Evolutionary conservation across 1,139 yeast species (phyloP).

Genomic region (Yarrowia galli): DNA sequence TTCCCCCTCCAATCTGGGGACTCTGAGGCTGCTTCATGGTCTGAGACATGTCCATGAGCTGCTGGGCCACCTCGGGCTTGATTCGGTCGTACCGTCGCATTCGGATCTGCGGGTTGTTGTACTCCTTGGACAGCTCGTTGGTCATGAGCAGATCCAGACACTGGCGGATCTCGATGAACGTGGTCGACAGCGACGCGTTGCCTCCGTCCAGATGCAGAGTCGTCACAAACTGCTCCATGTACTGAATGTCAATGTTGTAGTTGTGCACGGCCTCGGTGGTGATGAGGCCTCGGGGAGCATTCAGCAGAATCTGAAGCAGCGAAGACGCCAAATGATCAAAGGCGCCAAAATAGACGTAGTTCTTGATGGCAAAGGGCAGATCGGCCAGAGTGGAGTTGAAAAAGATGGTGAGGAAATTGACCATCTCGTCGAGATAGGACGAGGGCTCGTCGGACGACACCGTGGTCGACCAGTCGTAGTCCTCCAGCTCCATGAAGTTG

Average conservation of each 20-base stretch:
- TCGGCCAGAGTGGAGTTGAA: conserved; percentile 87
- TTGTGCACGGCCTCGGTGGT: conserved; percentile 61
- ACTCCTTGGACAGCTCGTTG: conserved; percentile 58
- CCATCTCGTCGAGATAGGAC: conserved; percentile 79
- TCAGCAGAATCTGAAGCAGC: conserved; percentile 67
- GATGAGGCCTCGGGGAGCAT: conserved; percentile 47
- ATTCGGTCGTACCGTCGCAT: conserved; percentile 68
- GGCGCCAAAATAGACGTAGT: conserved; percentile 81
- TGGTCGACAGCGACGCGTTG: conserved; percentile 52
- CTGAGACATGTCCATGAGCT: conserved; percentile 50
- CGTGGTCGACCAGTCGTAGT: conserved; percentile 76
- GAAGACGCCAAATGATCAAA: conserved; percentile 84
- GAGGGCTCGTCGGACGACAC: conserved; percentile 67
- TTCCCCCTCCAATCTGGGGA: conserved; percentile 24
- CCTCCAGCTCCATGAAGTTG: conserved; percentile 83
- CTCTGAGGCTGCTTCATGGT: conserved; percentile 34
- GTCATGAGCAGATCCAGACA: conserved; percentile 62
- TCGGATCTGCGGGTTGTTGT: conserved; percentile 61
- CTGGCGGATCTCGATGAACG: conserved; percentile 67
- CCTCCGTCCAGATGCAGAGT: conserved; percentile 52
- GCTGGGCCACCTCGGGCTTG: conserved; percentile 64
- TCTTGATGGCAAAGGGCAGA: conserved; percentile 77
- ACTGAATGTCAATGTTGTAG: conserved; percentile 67
- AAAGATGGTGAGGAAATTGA: conserved; percentile 84
- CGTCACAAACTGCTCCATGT: conserved; percentile 61